These are phyloP conservation scores for Cunninghamia lanceolata DNA, from an alignment of 75 land plant species.

Conservation along the genomic window DNA sequence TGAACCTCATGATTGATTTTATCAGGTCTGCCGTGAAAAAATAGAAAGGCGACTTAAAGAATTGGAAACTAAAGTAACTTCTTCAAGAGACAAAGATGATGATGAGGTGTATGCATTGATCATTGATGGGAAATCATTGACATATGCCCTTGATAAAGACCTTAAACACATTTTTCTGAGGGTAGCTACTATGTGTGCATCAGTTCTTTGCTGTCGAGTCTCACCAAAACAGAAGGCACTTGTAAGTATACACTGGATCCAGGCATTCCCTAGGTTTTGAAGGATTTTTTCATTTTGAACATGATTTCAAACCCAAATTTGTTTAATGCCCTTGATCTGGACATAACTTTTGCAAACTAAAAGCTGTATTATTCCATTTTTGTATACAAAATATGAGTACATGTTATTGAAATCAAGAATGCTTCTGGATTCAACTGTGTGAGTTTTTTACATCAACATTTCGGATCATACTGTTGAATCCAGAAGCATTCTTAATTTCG, in stretches of 20 bases:
- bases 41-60: conserved; percentile 51
- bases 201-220: conserved; percentile 96
- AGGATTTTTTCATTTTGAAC: neutral
- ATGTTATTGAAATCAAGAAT: too few relatives aligned
- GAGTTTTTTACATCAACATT: too few relatives aligned
- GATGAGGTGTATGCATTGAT: conserved; percentile 79
- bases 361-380: neutral
- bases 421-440: too few relatives aligned
- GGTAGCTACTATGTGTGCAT: conserved; percentile 79
- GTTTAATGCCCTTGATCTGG: neutral
- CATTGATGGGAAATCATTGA: conserved; percentile 92
- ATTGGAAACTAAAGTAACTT: conserved; percentile 42
- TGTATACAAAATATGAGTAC: neutral
- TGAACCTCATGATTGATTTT: neutral
- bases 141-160: conserved; percentile 83
- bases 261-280: neutral
- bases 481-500: too few relatives aligned
- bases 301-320: neutral
- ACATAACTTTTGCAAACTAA: neutral
- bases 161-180: conserved; percentile 60
- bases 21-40: conserved; percentile 69
- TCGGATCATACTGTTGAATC: too few relatives aligned
- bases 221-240: conserved; percentile 98
- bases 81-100: conserved; percentile 28
- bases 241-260: conserved; percentile 32